phyloP scores from a whole-genome alignment of 129 eudicot genomes.

The Tagetes erecta region DNA sequence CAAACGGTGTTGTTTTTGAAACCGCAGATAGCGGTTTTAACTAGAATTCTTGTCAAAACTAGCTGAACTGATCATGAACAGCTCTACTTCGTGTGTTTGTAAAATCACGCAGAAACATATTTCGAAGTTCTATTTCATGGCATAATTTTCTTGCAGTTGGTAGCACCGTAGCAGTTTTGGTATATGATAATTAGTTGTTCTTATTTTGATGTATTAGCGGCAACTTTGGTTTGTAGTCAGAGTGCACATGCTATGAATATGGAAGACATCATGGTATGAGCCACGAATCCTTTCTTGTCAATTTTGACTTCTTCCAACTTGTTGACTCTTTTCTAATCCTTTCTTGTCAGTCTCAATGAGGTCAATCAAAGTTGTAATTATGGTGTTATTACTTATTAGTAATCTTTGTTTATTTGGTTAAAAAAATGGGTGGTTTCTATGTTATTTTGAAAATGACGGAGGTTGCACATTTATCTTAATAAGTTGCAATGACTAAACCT shows the following conservation, averaged over 20 bases:
- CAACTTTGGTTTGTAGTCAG: constrained; percentile 53
- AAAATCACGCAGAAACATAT: constrained; percentile 10
- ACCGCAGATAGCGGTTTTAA: background rate
- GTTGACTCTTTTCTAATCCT: constrained; percentile 11
- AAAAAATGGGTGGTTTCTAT: background rate
- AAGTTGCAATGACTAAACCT: background rate
- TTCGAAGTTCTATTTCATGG: background rate
- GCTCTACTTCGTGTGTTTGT: constrained; percentile 3
- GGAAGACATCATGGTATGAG: constrained; percentile 56
- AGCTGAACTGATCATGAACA: background rate
- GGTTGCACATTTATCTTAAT: background rate
- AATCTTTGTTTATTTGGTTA: background rate
- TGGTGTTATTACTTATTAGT: background rate
- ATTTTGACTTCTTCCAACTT: constrained; percentile 13
- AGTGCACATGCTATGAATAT: constrained; percentile 65
- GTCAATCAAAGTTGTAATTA: constrained; percentile 1
- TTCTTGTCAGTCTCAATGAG: background rate
- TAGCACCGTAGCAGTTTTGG: constrained; percentile 15
- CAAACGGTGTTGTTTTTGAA: background rate
- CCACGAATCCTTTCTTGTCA: constrained; percentile 15
- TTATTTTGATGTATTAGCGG: constrained; percentile 52
- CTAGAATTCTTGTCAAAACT: background rate
- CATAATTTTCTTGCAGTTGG: constrained; percentile 1
- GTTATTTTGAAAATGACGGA: background rate
- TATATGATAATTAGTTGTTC: constrained; percentile 15